Evolutionary conservation across 495 filamentous ascomycete genomes (phyloP).

Genomic region (Annulohypoxylon bovei): DNA sequence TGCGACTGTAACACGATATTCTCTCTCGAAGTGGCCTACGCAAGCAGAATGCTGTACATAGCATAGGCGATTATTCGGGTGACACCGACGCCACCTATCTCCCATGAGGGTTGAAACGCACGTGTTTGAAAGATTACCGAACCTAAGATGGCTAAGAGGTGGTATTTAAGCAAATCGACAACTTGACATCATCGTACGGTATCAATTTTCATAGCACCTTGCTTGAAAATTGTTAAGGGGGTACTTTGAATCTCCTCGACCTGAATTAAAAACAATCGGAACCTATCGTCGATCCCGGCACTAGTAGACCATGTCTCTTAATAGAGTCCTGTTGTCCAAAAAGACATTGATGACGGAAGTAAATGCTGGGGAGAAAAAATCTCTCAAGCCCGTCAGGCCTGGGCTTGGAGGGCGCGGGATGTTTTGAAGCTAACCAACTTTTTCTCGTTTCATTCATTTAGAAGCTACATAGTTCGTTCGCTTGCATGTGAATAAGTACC

Average conservation of each 20-base stretch:
- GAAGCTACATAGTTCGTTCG: not conserved
- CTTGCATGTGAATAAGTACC: slow-evolving; percentile 19
- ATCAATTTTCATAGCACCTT: not conserved
- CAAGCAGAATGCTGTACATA: no score
- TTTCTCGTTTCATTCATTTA: not conserved
- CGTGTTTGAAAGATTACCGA: slow-evolving; percentile 13
- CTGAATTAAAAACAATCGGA: slow-evolving; percentile 19
- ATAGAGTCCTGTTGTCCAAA: not conserved
- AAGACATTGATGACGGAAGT: slow-evolving; percentile 8
- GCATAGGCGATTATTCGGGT: no score
- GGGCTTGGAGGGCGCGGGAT: slow-evolving; percentile 6
- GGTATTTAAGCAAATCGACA: not conserved
- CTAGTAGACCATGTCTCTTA: slow-evolving; percentile 26
- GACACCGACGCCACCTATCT: slow-evolving; percentile 10
- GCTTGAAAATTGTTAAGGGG: slow-evolving; percentile 28
- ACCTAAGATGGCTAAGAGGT: slow-evolving; percentile 6
- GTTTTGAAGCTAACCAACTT: slow-evolving; percentile 3
- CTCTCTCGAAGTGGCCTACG: not conserved
- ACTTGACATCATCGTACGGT: slow-evolving; percentile 32
- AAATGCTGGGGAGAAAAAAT: slow-evolving; percentile 10
- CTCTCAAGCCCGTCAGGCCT: slow-evolving; percentile 7
- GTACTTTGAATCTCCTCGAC: slow-evolving; percentile 11
- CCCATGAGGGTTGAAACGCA: not conserved
- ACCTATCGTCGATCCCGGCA: slow-evolving; percentile 32
- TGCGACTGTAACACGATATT: slow-evolving; percentile 31